Conservation (phyloP, 164 flowering plant genomes). For the Buxus sempervirens region DNA sequence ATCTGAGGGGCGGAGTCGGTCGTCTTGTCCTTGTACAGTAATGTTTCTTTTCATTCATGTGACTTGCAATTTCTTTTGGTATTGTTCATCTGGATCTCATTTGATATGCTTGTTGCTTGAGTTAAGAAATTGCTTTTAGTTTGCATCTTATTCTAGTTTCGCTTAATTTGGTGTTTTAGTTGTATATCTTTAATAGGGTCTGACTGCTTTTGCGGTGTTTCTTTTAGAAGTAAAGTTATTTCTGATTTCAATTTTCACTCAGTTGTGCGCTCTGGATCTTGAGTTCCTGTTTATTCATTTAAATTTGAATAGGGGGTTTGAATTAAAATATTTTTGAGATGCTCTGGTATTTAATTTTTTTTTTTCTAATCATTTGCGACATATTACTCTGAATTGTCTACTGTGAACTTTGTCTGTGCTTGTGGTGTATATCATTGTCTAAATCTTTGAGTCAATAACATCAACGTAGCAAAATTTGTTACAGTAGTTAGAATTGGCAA, state of each 20-base stretch:
- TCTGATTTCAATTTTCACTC: neutral
- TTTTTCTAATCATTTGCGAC: neutral
- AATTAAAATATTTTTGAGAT: no score
- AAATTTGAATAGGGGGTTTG: neutral
- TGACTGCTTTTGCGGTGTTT: neutral
- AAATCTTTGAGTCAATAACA: neutral
- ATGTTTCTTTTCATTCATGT: constrained; percentile 12
- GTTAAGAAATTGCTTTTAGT: constrained; percentile 12
- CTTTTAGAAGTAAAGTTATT: no score
- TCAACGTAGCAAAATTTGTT: no score
- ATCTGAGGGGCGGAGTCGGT: constrained; percentile 33
- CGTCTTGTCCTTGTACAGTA: constrained; percentile 64
- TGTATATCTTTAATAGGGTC: neutral
- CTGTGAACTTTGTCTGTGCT: neutral
- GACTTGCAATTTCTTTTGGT: constrained; percentile 5
- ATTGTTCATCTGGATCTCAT: constrained; percentile 8
- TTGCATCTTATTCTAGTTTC: neutral
- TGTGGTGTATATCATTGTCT: neutral
- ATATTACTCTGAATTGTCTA: neutral
- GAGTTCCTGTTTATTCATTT: neutral
- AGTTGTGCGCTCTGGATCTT: neutral
- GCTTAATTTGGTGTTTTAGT: neutral
- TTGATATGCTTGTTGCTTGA: constrained; percentile 8
- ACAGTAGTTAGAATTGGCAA: no score
- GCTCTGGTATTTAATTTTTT: neutral